phyloP scores from a whole-genome alignment of 2,329 filamentous ascomycete species.

The Phoma sp. region DNA sequence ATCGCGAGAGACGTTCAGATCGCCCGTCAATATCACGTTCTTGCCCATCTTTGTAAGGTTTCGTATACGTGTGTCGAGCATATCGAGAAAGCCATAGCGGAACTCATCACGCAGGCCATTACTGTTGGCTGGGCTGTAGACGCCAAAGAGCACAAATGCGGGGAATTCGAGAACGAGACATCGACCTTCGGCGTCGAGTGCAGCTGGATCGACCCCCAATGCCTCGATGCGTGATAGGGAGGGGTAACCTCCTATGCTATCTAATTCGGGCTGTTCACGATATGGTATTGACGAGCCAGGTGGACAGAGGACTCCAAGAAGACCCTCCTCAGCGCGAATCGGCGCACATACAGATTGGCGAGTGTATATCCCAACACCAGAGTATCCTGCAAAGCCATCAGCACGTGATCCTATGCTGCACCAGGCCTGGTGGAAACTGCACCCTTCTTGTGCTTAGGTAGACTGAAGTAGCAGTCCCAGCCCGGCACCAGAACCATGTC shows the following conservation, averaged over 20 bases:
- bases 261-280: conserved; percentile 72
- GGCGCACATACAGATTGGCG: conserved; percentile 84
- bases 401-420: conserved; percentile 13
- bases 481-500: conserved; percentile 95
- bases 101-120: conserved; percentile 86
- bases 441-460: conserved; percentile 94
- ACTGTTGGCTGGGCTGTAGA: conserved; percentile 89
- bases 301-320: conserved; percentile 78
- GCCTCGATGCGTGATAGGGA: conserved; percentile 68
- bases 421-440: conserved; percentile 16
- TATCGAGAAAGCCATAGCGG: conserved; percentile 76
- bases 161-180: conserved; percentile 92
- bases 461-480: conserved; percentile 95
- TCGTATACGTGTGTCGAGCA: conserved; percentile 81
- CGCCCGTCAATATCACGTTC: conserved; percentile 82
- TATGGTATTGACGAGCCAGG: conserved; percentile 75
- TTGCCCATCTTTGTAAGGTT: conserved; percentile 84
- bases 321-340: conserved; percentile 90
- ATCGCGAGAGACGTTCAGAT: conserved; percentile 78
- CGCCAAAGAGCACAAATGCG: conserved; percentile 89
- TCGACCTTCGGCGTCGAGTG: conserved; percentile 87
- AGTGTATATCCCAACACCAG: conserved; percentile 93
- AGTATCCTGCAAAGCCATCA: conserved; percentile 71
- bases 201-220: conserved; percentile 67
- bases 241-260: conserved; percentile 90